Percentiles rank a stretch among this genome's conserved stretches.
phyloP scores from a whole-genome alignment of 805 yeast species.

The Lipomyces yamadae region DNA sequence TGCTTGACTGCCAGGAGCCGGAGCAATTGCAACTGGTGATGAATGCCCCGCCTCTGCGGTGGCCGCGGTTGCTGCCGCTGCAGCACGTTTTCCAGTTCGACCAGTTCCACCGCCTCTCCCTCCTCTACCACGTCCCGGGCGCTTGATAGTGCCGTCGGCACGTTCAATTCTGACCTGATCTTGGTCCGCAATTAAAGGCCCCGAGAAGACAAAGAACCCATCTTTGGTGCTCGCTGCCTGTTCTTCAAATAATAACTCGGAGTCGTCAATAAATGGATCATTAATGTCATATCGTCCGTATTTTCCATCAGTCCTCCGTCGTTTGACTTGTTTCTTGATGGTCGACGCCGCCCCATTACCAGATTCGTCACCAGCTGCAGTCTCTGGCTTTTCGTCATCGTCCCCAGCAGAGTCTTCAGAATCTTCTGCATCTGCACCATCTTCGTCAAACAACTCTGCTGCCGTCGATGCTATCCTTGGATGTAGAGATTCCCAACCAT shows the following conservation, averaged over 20 bases:
- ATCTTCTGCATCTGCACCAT: slow-evolving; percentile 51
- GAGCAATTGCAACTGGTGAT: slow-evolving; percentile 20
- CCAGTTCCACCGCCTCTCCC: slow-evolving; percentile 20
- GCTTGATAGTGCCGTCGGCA: slow-evolving; percentile 52
- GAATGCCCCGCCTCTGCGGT: slow-evolving; percentile 10
- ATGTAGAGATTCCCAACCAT: slow-evolving; percentile 63
- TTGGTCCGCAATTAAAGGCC: slow-evolving; percentile 76
- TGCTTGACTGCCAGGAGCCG: slow-evolving; percentile 17
- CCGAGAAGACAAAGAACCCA: slow-evolving; percentile 94
- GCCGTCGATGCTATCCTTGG: slow-evolving; percentile 35
- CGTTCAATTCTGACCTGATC: slow-evolving; percentile 54
- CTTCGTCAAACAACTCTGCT: slow-evolving; percentile 50
- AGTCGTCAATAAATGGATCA: slow-evolving; percentile 96
- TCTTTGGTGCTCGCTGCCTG: slow-evolving; percentile 90
- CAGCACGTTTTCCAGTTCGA: slow-evolving; percentile 12
- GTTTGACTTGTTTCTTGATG: slow-evolving; percentile 53
- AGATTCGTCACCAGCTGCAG: slow-evolving; percentile 39
- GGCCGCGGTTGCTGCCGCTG: slow-evolving; percentile 15
- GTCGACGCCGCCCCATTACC: slow-evolving; percentile 39
- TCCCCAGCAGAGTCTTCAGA: slow-evolving; percentile 49
- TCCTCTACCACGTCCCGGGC: slow-evolving; percentile 32
- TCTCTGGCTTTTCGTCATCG: slow-evolving; percentile 35
- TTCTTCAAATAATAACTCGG: slow-evolving; percentile 90
- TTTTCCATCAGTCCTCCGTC: slow-evolving; percentile 81
- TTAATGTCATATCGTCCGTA: slow-evolving; percentile 67